phyloP scores from a whole-genome alignment of 2,329 filamentous ascomycete genomes.

The Scedosporium boydii region DNA sequence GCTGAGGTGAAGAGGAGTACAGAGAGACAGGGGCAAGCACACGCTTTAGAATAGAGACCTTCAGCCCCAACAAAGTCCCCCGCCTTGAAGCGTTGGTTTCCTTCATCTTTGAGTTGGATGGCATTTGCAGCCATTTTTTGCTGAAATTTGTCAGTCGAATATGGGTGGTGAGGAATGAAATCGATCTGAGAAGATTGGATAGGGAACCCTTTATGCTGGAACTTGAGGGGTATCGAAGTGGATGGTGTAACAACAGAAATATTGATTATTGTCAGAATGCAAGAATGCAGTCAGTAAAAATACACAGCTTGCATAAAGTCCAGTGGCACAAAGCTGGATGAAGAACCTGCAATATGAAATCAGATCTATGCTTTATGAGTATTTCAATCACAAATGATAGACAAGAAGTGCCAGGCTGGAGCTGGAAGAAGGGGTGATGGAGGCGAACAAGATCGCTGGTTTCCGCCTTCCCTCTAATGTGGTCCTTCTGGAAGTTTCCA shows the following conservation, averaged over 20 bases:
- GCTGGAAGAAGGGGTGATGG: constrained; percentile 5
- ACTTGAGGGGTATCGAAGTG: too few relatives aligned
- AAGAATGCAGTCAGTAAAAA: too few relatives aligned
- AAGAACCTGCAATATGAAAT: too few relatives aligned
- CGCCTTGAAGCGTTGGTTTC: constrained; percentile 55
- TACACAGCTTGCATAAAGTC: too few relatives aligned
- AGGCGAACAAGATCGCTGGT: neutral
- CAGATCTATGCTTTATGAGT: neutral
- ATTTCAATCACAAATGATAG: neutral
- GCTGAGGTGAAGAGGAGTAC: neutral
- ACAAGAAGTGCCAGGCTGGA: neutral
- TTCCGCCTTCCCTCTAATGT: neutral
- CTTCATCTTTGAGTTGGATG: constrained; percentile 41
- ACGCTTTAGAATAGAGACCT: constrained; percentile 63
- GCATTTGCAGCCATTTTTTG: constrained; percentile 18
- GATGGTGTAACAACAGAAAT: too few relatives aligned
- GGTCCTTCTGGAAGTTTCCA: constrained; percentile 6
- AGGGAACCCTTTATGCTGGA: too few relatives aligned
- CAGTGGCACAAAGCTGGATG: too few relatives aligned
- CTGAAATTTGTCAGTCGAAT: neutral
- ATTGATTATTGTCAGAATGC: too few relatives aligned
- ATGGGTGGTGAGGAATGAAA: neutral
- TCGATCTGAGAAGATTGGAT: too few relatives aligned
- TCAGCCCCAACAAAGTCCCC: constrained; percentile 60
- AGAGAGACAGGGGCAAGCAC: constrained; percentile 18